Evolutionary conservation across 2,329 filamentous ascomycete genomes (phyloP), one percentile per base, ranked within the genome.

Genomic region (Colletotrichum gloeosporioides): DNA sequence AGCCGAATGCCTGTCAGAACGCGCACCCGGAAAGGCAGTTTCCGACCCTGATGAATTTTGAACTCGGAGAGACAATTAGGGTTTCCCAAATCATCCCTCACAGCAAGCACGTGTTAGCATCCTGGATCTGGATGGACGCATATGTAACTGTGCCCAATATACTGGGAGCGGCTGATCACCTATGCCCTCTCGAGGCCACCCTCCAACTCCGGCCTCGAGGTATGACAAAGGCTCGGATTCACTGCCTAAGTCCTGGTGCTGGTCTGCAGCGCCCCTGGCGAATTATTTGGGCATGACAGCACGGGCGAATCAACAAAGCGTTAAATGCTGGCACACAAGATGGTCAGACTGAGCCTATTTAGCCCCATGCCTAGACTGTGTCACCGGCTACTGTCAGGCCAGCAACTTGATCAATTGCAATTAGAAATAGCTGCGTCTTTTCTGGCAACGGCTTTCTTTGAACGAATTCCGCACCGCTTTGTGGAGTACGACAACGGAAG

Each of bases 61-160:
- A 31, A 22, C 15, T 55, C 55, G 13, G 29, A 31, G 32, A 57
- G 31, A 18, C 18, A 36, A 44, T 76, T 76, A 66, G 74, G 70
- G 74, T 69, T 76, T 73, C 36, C 9, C 69, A 69, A 22, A 16
- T 32, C 29, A 76, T 44, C 32, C 22, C 29, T 22, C 29, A 32
- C 27, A 29, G 49, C 32, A 36, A 74, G 70, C 74, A 76, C 74
- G 49, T 76, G 70, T 74, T 29, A 44, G 59, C 32, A 62, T 39
- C 70, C 59, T 76, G 22, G n/a, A 73, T 69, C 59, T 69, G 49
- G 64, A 74, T 74, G 70, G 70, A 55, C 32, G 59, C 57, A 53
- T 18, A 29, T 22, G 44, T 49, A 25, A 64, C 27, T 12, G 6
- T 31, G 18, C 36, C 39, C 44, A 53, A 71, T 15, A 25, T 49